Conservation (phyloP, 1,284 basidiomycete genomes). For the Pterulicium gracile region DNA sequence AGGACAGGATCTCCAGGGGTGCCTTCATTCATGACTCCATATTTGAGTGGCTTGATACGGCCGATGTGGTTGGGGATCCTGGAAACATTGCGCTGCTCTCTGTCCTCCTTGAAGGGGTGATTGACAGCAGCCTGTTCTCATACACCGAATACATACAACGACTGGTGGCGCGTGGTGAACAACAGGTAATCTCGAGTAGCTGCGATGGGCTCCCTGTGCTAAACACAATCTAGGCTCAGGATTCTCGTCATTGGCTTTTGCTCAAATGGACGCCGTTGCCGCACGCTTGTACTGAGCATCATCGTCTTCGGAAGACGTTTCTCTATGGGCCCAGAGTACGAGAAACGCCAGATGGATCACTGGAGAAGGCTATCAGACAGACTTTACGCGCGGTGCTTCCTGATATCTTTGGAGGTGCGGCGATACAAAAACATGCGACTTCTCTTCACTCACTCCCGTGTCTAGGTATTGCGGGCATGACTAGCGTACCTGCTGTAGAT, state of each 20-base stretch:
- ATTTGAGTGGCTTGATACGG: slow-evolving; percentile 80
- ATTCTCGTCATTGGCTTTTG: slow-evolving; percentile 57
- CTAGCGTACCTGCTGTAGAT: not conserved
- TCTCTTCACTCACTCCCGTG: not conserved
- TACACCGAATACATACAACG: slow-evolving; percentile 81
- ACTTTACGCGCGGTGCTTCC: slow-evolving; percentile 58
- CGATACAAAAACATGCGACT: not conserved
- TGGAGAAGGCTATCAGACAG: slow-evolving; percentile 55
- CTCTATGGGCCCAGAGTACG: slow-evolving; percentile 57
- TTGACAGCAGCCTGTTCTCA: slow-evolving; percentile 68
- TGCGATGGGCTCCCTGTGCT: slow-evolving; percentile 25
- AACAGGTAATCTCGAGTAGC: slow-evolving; percentile 41
- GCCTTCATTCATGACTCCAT: no score
- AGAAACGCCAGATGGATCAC: slow-evolving; percentile 55
- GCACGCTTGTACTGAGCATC: slow-evolving; percentile 40
- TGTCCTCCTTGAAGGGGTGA: slow-evolving; percentile 71
- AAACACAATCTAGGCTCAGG: slow-evolving; percentile 16
- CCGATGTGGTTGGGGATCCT: slow-evolving; percentile 45
- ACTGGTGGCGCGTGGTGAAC: slow-evolving; percentile 73
- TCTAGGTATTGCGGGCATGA: slow-evolving; percentile 1
- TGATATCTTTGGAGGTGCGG: slow-evolving; percentile 53
- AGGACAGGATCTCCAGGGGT: no score
- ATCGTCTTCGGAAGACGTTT: slow-evolving; percentile 55
- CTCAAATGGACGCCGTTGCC: slow-evolving; percentile 60
- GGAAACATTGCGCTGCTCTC: slow-evolving; percentile 55